A percentile compares a stretch with the other conserved stretches of the same genome.
Conservation (phyloP, 352 stramenopile species). For the Globisporangium mamillatum region DNA sequence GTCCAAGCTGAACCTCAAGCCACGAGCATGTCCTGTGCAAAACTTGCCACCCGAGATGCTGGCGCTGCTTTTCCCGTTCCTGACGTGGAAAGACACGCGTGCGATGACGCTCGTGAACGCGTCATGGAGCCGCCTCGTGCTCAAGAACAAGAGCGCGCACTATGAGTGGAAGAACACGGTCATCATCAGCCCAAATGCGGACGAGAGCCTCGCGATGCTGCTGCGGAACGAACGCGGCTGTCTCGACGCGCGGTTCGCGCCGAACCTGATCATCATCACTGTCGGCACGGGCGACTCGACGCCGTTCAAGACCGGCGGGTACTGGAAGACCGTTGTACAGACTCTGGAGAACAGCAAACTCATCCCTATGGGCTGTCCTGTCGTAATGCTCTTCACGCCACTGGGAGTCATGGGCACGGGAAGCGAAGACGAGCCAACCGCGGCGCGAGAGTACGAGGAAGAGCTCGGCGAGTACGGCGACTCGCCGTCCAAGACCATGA, state of each 20-base stretch:
- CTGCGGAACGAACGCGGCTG: slow-evolving; percentile 27
- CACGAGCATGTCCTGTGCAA: slow-evolving; percentile 11
- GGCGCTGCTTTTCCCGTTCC: slow-evolving; percentile 35
- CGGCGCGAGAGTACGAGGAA: slow-evolving; percentile 13
- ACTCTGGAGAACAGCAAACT: slow-evolving; percentile 33
- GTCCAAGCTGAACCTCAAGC: neutral
- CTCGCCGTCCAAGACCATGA: slow-evolving; percentile 15
- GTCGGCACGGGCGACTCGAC: slow-evolving; percentile 25
- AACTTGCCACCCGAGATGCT: slow-evolving; percentile 44
- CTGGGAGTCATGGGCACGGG: slow-evolving; percentile 25
- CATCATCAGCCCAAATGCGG: slow-evolving; percentile 17
- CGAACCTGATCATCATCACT: slow-evolving; percentile 37
- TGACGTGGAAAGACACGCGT: slow-evolving; percentile 47
- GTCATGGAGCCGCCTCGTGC: slow-evolving; percentile 24
- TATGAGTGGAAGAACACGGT: slow-evolving; percentile 42
- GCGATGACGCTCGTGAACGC: slow-evolving; percentile 32
- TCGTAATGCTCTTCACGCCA: slow-evolving; percentile 38
- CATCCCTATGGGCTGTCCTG: slow-evolving; percentile 34
- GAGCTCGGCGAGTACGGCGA: slow-evolving; percentile 10
- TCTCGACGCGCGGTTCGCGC: slow-evolving; percentile 36
- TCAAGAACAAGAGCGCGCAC: slow-evolving; percentile 18
- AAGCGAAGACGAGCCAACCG: slow-evolving; percentile 1
- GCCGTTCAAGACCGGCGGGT: slow-evolving; percentile 30
- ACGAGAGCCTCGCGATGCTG: slow-evolving; percentile 37
- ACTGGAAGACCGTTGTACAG: slow-evolving; percentile 37